Percentiles rank a stretch among this genome's conserved stretches.
Conservation (phyloP, 257 asterid genomes). For the Prunella vulgaris region DNA sequence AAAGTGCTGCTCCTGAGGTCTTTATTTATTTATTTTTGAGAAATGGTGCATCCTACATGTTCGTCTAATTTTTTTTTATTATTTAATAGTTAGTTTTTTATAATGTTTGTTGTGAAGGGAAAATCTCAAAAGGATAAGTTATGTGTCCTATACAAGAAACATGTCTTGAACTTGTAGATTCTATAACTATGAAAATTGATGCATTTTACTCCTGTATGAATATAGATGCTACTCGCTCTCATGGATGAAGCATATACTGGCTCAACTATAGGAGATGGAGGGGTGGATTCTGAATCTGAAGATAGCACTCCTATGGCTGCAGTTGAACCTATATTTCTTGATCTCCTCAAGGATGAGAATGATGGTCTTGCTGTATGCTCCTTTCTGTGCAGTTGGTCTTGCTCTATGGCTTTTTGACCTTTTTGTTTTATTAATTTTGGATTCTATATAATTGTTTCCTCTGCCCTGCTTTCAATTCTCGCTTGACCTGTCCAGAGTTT, state of each 20-base stretch:
- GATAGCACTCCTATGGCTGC: slow-evolving; percentile 70
- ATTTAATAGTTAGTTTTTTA: background rate
- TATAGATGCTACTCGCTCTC: slow-evolving; percentile 87
- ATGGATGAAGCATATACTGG: slow-evolving; percentile 99
- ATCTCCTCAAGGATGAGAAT: slow-evolving; percentile 96
- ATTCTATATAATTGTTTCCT: background rate
- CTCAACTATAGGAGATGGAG: slow-evolving; percentile 89
- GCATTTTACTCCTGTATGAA: slow-evolving; percentile 21
- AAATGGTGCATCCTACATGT: background rate
- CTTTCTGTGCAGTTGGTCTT: slow-evolving; percentile 26
- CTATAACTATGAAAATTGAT: background rate
- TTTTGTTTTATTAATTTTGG: slow-evolving; percentile 7
- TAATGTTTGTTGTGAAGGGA: background rate
- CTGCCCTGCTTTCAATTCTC: background rate
- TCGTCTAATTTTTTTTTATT: background rate
- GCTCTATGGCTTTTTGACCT: slow-evolving; percentile 3
- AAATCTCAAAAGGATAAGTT: background rate
- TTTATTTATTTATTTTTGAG: background rate
- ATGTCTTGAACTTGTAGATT: slow-evolving; percentile 21
- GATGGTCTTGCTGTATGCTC: slow-evolving; percentile 91
- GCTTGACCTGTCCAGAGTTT: background rate
- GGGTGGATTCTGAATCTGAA: slow-evolving; percentile 91
- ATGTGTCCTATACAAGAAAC: background rate
- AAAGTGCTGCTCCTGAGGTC: slow-evolving; percentile 95
- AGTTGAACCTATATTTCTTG: slow-evolving; percentile 82